Evolutionary conservation across 2,329 filamentous ascomycete genomes (phyloP), one percentile per base, ranked within the genome.

Genomic region (Fusarium ramigenum): DNA sequence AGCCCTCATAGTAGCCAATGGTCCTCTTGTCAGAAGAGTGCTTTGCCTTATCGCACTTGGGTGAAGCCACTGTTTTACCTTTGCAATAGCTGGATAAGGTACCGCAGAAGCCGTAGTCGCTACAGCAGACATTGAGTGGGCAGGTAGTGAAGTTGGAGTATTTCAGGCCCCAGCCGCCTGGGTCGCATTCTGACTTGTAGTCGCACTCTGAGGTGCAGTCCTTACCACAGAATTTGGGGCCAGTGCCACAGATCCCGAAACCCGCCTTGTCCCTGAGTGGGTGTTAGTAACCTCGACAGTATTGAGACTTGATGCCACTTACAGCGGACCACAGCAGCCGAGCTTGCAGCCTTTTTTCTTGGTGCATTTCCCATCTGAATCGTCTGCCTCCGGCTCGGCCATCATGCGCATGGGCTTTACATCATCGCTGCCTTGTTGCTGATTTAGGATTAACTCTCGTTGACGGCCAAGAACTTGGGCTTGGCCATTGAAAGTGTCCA

Each of bases 101-200:
- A 75, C 78, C 80, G 40, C 81, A 84, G 49, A 80, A 83, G 8
- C 82, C 80, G 28, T 63, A 80, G 18, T 79, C 60, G 25, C 68
- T 76, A 49, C 82, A 83, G 73, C 82, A 84, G 1, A 83, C 82
- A 19, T 83, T 81, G 0, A 83, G 72, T 2, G 81, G 82, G 54
- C 82, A 83, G 5, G 65, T 63, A 1, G 43, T 40, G 2, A 47
- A 18, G 5, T 69, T 60, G 12, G 47, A 37, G 37, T 70, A 81
- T 43, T 78, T 46, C 5, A 63, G 34, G 1, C 79, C 79, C 69
- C 73, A 79, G 6, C 78, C 79, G 0, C 25, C 44, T 7, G 80
- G 79, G 32, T 82, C 72, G 47, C 80, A 82, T 28, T 80, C 75
- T 0, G 69, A 63, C 28, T 79, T 79, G 34, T 63, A 52, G 30